phyloP scores from a whole-genome alignment of 192 early-diverging fungal species.

The Entomortierella lignicola region DNA sequence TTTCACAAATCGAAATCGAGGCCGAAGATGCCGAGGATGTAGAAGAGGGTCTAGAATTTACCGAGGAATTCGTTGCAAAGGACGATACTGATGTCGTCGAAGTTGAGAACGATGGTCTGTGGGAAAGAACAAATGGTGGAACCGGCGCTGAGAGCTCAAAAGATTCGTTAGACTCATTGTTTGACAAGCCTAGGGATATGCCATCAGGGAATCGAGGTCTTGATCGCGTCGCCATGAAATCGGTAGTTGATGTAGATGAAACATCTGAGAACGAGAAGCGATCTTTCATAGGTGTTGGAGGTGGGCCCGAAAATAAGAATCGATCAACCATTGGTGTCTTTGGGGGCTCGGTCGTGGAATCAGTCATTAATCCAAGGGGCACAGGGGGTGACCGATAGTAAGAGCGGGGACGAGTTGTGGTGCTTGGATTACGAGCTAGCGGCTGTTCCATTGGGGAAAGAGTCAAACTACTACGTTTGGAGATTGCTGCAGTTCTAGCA shows the following conservation, averaged over 20 bases:
- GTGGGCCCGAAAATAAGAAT: not conserved
- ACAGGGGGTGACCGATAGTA: slow-evolving; percentile 4
- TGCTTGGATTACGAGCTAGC: not conserved
- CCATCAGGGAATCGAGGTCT: slow-evolving; percentile 13
- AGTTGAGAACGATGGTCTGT: slow-evolving; percentile 1
- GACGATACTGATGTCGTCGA: slow-evolving; percentile 7
- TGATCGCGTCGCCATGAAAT: not conserved
- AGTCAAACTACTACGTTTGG: not conserved
- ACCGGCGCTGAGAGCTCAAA: slow-evolving; percentile 7
- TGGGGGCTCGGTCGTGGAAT: not conserved
- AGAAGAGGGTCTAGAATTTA: not conserved
- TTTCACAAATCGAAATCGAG: not conserved
- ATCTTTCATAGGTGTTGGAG: slow-evolving; percentile 5
- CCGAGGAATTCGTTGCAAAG: not conserved
- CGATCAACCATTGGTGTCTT: slow-evolving; percentile 9
- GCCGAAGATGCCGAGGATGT: slow-evolving; percentile 16
- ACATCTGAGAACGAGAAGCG: not conserved
- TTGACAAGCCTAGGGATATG: not conserved
- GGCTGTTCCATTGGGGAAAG: not conserved
- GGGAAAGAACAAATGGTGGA: slow-evolving; percentile 13
- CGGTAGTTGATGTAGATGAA: not conserved
- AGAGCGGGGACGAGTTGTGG: slow-evolving; percentile 28
- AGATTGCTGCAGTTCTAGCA: not conserved
- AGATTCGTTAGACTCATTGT: not conserved
- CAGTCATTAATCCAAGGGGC: not conserved